These are phyloP conservation scores for Obelidium mucronatum DNA, from an alignment of 192 early-diverging fungal species.

Conservation along the genomic window DNA sequence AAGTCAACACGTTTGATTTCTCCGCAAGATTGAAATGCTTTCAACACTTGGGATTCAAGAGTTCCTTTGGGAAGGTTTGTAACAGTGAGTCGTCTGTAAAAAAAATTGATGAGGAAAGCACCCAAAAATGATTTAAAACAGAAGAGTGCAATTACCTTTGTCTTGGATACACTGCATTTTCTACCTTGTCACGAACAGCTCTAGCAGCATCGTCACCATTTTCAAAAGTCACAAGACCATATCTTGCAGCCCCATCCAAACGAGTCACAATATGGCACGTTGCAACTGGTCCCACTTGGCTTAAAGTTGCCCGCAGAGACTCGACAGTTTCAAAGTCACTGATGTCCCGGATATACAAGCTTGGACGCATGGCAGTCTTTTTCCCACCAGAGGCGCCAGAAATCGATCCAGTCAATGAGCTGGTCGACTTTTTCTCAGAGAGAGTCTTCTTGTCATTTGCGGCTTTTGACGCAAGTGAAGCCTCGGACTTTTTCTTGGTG, in stretches of 20 bases:
- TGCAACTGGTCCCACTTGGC: conserved; percentile 26
- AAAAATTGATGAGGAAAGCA: neutral
- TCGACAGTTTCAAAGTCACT: conserved; percentile 10
- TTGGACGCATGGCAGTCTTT: conserved; percentile 13
- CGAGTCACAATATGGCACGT: conserved; percentile 33
- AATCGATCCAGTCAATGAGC: neutral
- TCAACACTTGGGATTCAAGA: conserved; percentile 13
- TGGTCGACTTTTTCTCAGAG: conserved; percentile 18
- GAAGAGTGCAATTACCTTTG: too few species aligned
- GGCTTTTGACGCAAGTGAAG: neutral
- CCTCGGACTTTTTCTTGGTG: conserved; percentile 5
- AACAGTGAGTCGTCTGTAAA: conserved; percentile 36
- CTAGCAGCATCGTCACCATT: conserved; percentile 46
- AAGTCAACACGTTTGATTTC: conserved; percentile 41
- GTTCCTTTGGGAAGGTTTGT: neutral
- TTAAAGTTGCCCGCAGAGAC: conserved; percentile 13
- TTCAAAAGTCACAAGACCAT: conserved; percentile 43
- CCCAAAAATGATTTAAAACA: neutral
- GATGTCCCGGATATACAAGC: conserved; percentile 26
- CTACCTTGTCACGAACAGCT: conserved; percentile 41
- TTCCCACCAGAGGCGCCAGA: neutral
- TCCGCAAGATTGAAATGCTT: conserved; percentile 28
- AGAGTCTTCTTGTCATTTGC: neutral
- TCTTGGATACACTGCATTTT: conserved; percentile 48
- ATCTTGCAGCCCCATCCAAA: conserved; percentile 23